Conservation (phyloP, 768 basidiomycete genomes). For the Boletus rubescentipes region DNA sequence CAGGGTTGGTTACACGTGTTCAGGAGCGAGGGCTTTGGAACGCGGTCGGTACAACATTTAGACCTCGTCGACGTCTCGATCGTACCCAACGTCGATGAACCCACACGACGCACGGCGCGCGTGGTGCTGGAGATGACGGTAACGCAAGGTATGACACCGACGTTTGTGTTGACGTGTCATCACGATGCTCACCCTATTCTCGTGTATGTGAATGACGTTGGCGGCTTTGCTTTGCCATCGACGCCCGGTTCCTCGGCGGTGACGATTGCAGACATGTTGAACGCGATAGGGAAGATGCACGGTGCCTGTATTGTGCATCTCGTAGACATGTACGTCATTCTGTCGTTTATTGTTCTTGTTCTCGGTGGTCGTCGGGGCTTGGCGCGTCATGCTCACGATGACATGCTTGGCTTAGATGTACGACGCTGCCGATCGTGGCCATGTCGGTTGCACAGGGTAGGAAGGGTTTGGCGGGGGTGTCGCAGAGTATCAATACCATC, state of each 20-base stretch:
- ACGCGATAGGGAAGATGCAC: slow-evolving; percentile 36
- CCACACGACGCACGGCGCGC: slow-evolving; percentile 34
- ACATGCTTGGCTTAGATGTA: slow-evolving; percentile 34
- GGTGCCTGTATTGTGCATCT: slow-evolving; percentile 44
- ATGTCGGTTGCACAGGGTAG: slow-evolving; percentile 35
- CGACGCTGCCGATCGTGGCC: slow-evolving; percentile 39
- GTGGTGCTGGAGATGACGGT: slow-evolving; percentile 45
- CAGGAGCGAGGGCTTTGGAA: slow-evolving; percentile 20
- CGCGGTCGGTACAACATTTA: slow-evolving; percentile 8
- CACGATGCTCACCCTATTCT: neutral
- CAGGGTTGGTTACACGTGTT: slow-evolving; percentile 40
- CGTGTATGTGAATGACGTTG: too few relatives aligned
- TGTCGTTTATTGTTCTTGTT: neutral
- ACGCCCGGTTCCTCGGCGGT: neutral
- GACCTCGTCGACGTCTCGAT: slow-evolving; percentile 41
- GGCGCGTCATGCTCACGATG: neutral
- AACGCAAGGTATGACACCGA: slow-evolving; percentile 38
- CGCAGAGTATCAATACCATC: slow-evolving; percentile 45
- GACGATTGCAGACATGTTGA: slow-evolving; percentile 43
- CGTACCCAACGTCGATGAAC: slow-evolving; percentile 36
- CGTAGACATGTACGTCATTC: slow-evolving; percentile 45
- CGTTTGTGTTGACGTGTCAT: neutral
- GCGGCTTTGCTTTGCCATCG: too few relatives aligned
- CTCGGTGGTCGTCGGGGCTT: neutral
- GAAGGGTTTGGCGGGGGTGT: slow-evolving; percentile 35